Evolutionary conservation across 129 eudicot genomes (phyloP).

Genomic region (Deinandra increscens): DNA sequence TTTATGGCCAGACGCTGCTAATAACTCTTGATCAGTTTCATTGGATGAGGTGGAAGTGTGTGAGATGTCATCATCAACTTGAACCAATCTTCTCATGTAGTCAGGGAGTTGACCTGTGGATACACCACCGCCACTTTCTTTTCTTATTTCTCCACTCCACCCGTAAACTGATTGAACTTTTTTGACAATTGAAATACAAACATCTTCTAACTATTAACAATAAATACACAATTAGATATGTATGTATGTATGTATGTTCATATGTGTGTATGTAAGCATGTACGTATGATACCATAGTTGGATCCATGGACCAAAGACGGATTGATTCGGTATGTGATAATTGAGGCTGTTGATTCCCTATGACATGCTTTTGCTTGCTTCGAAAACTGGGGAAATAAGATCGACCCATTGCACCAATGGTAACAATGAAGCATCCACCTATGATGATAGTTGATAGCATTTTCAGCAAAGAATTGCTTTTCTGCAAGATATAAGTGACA

Average conservation of each 20-base stretch:
- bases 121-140: conserved; percentile 53
- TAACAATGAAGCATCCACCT: conserved; percentile 54
- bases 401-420: conserved; percentile 48
- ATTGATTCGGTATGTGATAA: conserved; percentile 42
- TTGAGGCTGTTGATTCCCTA: conserved; percentile 30
- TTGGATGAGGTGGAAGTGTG: conserved; percentile 23
- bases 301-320: conserved; percentile 45
- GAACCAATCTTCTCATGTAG: conserved; percentile 41
- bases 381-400: conserved; percentile 44
- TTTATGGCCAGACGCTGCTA: conserved; percentile 56
- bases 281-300: conserved; percentile 43
- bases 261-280: neutral
- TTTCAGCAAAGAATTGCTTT: conserved; percentile 48
- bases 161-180: conserved; percentile 59
- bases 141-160: conserved; percentile 71
- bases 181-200: conserved; percentile 48
- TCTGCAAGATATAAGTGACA: conserved; percentile 39
- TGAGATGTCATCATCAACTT: conserved; percentile 31
- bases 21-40: conserved; percentile 42
- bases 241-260: neutral
- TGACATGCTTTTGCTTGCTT: conserved; percentile 33
- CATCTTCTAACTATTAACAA: conserved; percentile 51
- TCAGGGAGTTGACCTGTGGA: conserved; percentile 75
- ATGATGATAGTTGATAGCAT: conserved; percentile 44
- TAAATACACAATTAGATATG: conserved; percentile 10